Base-by-base conservation (phyloP, 1,284 basidiomycete species). In the Nidula niveotomentosa region DNA sequence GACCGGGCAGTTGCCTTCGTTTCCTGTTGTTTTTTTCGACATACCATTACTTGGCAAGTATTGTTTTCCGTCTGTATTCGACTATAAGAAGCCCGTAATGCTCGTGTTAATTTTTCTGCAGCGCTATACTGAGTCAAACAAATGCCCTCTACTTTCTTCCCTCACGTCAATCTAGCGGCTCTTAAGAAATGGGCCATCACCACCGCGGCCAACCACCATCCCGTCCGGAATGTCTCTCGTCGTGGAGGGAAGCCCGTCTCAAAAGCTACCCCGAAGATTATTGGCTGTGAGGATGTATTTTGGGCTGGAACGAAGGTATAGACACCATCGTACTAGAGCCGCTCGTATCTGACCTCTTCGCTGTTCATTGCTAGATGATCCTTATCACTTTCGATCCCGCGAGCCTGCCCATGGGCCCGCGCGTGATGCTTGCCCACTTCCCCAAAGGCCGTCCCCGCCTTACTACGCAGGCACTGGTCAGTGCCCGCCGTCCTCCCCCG, bases 141-240 rank as follows among this genome's bases (percentile, higher is more conserved):
- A 41, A 51, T 51, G 50, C 39, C 55, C 48, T 57, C 55, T 55
- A 49, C 41, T 36, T 55, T 47, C 43, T 57, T 55, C 46, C 56
- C 56, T 35, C 8, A 57, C 45, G 35, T 57, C 56, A 55, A 57
- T 39, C 53, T 57, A 35, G 39, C 43, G 9, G 49, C 53, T 36
- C 49, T 57, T 37, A 57, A 55, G 49, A 18, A 36, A 33, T 57
- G 56, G 44, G 56, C 56, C 15, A 48, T 56, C 23, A 15, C 36
- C 48, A 53, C 52, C 13, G 53, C 49, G 5, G 53, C 45, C 17
- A 30, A n/a, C 15, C 37, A 51, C 33, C 53, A 55, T 43, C 56
- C 49, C 17, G n/a, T 37, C 30, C 37, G 37, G 12, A 44, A 44
- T 18, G 30, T 48, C 18, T n/a, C 53, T 30, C 46, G 56, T 33